Percentiles rank a stretch among this genome's conserved stretches.
Conservation (phyloP, 768 basidiomycete genomes). For the Amanita pallidorosea region DNA sequence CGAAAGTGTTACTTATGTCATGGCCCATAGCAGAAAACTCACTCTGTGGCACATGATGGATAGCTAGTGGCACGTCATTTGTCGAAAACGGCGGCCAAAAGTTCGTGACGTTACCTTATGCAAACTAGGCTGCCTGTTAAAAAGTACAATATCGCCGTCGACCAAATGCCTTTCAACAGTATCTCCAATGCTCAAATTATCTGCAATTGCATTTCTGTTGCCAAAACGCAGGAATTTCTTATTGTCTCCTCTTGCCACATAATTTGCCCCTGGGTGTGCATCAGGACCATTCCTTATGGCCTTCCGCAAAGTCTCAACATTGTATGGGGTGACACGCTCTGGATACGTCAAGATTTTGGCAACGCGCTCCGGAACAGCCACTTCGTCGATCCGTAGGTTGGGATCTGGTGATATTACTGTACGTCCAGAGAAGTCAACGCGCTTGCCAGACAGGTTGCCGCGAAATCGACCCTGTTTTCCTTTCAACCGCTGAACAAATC, state of each 20-base stretch:
- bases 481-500: conserved; percentile 95
- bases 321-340: conserved; percentile 87
- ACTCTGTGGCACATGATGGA: conserved; percentile 99
- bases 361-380: conserved; percentile 92
- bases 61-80: conserved; percentile 33
- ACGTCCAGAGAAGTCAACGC: conserved; percentile 96
- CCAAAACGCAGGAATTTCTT: conserved; percentile 91
- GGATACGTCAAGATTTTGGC: conserved; percentile 95
- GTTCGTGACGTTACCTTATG: conserved; percentile 54
- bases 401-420: conserved; percentile 99
- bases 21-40: neutral
- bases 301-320: conserved; percentile 63
- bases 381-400: conserved; percentile 97
- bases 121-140: conserved; percentile 97
- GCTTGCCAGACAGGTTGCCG: conserved; percentile 96
- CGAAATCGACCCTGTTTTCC: conserved; percentile 99
- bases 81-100: neutral
- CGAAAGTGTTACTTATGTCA: neutral
- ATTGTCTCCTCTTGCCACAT: conserved; percentile 71
- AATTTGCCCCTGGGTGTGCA: conserved; percentile 92
- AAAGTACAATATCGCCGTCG: conserved; percentile 93
- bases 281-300: conserved; percentile 87
- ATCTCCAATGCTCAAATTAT: conserved; percentile 77
- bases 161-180: conserved; percentile 90
- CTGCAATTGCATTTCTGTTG: conserved; percentile 70